Evolutionary conservation across 2,329 filamentous ascomycete genomes (phyloP).

Genomic region (Colletotrichum tabaci): DNA sequence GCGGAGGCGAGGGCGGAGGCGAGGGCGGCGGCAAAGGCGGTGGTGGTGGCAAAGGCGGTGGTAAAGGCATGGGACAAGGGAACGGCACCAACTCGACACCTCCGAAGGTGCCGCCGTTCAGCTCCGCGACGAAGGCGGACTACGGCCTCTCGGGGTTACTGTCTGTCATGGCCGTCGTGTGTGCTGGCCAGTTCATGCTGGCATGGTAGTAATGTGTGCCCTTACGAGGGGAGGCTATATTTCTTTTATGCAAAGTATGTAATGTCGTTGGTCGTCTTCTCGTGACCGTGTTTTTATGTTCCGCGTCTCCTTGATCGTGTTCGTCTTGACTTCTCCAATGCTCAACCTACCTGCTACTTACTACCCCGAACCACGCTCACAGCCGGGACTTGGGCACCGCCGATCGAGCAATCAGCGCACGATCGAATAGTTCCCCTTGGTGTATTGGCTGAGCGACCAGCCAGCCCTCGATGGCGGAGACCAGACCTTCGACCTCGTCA

Average conservation of each 20-base stretch:
- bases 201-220: neutral
- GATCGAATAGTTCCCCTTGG: neutral
- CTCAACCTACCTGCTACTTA: no score
- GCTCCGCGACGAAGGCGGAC: neutral
- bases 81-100: slow-evolving; percentile 13
- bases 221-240: neutral
- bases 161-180: slow-evolving; percentile 25
- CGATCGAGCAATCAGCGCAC: neutral
- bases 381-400: slow-evolving; percentile 21
- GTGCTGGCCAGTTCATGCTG: slow-evolving; percentile 26
- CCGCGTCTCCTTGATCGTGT: no score
- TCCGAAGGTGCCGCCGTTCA: neutral
- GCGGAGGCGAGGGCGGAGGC: neutral
- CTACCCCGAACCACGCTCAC: neutral
- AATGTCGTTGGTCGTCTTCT: neutral
- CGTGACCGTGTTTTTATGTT: neutral
- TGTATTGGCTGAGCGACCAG: slow-evolving; percentile 18
- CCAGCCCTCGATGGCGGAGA: slow-evolving; percentile 66
- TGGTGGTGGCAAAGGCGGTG: neutral
- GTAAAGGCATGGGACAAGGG: slow-evolving; percentile 4
- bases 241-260: no score
- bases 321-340: neutral
- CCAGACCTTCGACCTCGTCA: slow-evolving; percentile 69
- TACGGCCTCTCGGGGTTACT: slow-evolving; percentile 12
- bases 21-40: neutral